phyloP scores from a whole-genome alignment of 2,329 filamentous ascomycete genomes.

The Macroventuria anomochaeta region DNA sequence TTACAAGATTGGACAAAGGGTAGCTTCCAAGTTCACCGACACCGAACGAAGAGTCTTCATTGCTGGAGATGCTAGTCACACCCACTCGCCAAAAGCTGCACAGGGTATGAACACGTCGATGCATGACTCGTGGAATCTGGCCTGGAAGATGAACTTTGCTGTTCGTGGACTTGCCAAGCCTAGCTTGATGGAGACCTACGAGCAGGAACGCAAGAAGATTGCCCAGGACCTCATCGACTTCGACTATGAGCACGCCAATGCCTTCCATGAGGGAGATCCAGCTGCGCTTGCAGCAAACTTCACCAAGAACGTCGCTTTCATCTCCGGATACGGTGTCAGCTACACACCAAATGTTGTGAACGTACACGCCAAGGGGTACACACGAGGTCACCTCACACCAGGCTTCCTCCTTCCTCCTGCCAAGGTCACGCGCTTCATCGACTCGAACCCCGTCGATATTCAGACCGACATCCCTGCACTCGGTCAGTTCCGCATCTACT shows the following conservation, averaged over 20 bases:
- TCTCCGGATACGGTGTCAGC: constrained; percentile 73
- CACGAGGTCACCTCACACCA: constrained; percentile 53
- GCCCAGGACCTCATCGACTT: constrained; percentile 54
- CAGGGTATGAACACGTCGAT: constrained; percentile 56
- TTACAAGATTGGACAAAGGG: constrained; percentile 58
- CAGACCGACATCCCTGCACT: constrained; percentile 80
- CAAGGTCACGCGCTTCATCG: constrained; percentile 75
- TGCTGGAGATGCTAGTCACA: constrained; percentile 57
- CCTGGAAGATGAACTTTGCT: constrained; percentile 54
- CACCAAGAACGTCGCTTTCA: constrained; percentile 73
- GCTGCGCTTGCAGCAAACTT: constrained; percentile 72
- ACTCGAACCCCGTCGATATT: constrained; percentile 78
- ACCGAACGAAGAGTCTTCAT: constrained; percentile 54
- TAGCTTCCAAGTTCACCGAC: constrained; percentile 56
- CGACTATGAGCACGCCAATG: constrained; percentile 58
- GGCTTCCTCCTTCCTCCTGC: constrained; percentile 66
- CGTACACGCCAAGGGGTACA: constrained; percentile 59
- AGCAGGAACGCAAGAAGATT: constrained; percentile 52
- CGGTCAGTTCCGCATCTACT: constrained; percentile 77
- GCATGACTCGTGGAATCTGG: constrained; percentile 54
- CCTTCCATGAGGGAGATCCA: constrained; percentile 66
- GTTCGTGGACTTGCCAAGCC: constrained; percentile 49
- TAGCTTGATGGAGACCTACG: constrained; percentile 49
- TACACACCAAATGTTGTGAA: constrained; percentile 71
- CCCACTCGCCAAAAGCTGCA: constrained; percentile 52